These are phyloP conservation scores for Suillus clintonianus DNA, from an alignment of 768 basidiomycete species.

Conservation along the genomic window DNA sequence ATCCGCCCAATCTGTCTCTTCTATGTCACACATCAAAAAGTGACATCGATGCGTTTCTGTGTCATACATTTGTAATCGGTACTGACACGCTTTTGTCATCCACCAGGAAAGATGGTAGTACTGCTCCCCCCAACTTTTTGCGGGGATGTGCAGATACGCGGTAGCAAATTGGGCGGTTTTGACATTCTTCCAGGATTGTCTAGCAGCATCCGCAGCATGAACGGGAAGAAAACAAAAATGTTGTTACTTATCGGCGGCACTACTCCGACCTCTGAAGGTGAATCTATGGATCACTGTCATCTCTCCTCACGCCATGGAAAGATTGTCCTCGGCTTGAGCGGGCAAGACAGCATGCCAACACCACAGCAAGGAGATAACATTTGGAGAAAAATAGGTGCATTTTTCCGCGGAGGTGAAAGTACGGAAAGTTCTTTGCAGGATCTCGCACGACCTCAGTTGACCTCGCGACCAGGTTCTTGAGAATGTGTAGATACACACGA, in stretches of 20 bases:
- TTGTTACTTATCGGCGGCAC: constrained; percentile 4
- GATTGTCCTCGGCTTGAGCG: constrained; percentile 45
- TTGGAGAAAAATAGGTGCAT: constrained; percentile 41
- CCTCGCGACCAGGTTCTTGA: constrained; percentile 9
- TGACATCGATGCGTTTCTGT: neutral
- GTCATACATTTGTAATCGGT: neutral
- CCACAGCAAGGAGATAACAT: constrained; percentile 33
- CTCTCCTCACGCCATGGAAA: constrained; percentile 38
- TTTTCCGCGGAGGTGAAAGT: constrained; percentile 9
- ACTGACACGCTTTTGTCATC: constrained; percentile 1
- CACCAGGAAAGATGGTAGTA: constrained; percentile 37
- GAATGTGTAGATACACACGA: constrained; percentile 11
- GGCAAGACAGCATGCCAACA: constrained; percentile 33
- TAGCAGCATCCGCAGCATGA: constrained; percentile 32
- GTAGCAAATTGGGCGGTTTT: constrained; percentile 33
- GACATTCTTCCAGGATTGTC: constrained; percentile 38
- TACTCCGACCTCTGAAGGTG: constrained; percentile 30
- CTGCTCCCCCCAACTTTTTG: constrained; percentile 39
- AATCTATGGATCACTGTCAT: constrained; percentile 40
- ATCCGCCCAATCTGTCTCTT: constrained; percentile 11
- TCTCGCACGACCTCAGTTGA: constrained; percentile 6
- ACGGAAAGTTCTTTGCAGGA: constrained; percentile 12
- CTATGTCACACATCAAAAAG: neutral
- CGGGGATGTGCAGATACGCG: constrained; percentile 36
- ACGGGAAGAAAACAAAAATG: neutral